Evolutionary conservation across 2,329 filamentous ascomycete genomes (phyloP), one percentile per base, ranked within the genome.

Genomic region (Colletotrichum sp.): DNA sequence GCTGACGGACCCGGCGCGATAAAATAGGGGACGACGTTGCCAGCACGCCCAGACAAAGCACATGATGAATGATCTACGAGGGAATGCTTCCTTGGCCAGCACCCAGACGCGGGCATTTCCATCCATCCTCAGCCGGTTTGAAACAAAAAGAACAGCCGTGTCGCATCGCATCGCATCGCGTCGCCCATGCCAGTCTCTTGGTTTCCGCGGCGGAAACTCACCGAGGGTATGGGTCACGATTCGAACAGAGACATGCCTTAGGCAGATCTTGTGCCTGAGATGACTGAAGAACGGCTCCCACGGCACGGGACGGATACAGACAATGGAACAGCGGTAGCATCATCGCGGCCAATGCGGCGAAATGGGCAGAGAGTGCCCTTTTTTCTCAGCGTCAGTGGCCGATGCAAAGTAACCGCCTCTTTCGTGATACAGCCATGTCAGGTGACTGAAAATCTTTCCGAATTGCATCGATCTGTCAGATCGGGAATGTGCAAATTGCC

Each of bases 91-190:
- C 57, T 76, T 72, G 60, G 28, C 57, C n/a, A 65, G 32, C 18
- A 59, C 34, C 34, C 39, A 44, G 30, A 28, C 55, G 71, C 59
- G 32, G 39, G 63, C 24, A 72, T 72, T 32, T 44, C 39, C 39
- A n/a, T 44, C 32, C 69, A 72, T 72, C 55, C 39, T 32, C 70
- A 60, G 44, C 34, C 64, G 60, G 34, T 73, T 69, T 76, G 70
- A 76, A 76, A 76, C 73, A 73, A 76, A 66, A 73, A 49, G 63
- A 44, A 44, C 57, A 73, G 73, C 69, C 69, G 59, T 72, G 63
- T 76, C 70, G 73, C 73, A 76, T 52, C 64, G 57, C 73, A 73
- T 75, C 72, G 69, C 68, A 75, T 30, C 62, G 28, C 72, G 71
- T 77, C 64, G 70, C 64, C 70, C 73, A 69, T 73, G 26, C 55